A percentile compares a stretch with the other conserved stretches of the same genome.
Evolutionary conservation across 345 rosid species (phyloP).

Genomic region (Populus nigra): DNA sequence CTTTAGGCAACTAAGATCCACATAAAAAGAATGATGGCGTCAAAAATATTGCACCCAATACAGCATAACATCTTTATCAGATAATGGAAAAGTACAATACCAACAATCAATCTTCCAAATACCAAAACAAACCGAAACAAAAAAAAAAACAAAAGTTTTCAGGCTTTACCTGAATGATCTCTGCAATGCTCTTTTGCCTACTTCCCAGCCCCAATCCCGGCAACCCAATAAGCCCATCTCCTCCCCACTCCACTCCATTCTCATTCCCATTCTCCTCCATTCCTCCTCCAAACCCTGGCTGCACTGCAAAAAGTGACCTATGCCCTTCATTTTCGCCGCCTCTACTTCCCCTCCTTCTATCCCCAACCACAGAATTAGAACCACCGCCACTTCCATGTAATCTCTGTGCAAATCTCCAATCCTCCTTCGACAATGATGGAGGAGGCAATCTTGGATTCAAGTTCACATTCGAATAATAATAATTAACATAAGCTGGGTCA

Average conservation of each 20-base stretch:
- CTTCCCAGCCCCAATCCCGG: constrained; percentile 61
- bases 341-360: constrained; percentile 49
- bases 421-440: constrained; percentile 78
- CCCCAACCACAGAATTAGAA: constrained; percentile 45
- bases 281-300: constrained; percentile 65
- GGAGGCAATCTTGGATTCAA: constrained; percentile 91
- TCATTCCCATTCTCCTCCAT: constrained; percentile 41
- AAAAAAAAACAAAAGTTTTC: not conserved
- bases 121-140: constrained; percentile 5
- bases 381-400: constrained; percentile 43
- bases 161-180: constrained; percentile 74
- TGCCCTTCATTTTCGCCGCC: constrained; percentile 30
- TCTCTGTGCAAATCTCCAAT: constrained; percentile 72
- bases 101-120: not conserved
- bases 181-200: constrained; percentile 76
- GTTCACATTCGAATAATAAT: constrained; percentile 72
- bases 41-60: not conserved
- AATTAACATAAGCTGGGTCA: constrained; percentile 71
- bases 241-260: constrained; percentile 71
- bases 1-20: not conserved
- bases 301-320: constrained; percentile 62
- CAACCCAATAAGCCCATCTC: constrained; percentile 82
- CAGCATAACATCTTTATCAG: not conserved
- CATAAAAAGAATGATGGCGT: not conserved
- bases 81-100: not conserved